Evolutionary conservation across 495 filamentous ascomycete genomes (phyloP).

Genomic region (Podospora fimiseda): DNA sequence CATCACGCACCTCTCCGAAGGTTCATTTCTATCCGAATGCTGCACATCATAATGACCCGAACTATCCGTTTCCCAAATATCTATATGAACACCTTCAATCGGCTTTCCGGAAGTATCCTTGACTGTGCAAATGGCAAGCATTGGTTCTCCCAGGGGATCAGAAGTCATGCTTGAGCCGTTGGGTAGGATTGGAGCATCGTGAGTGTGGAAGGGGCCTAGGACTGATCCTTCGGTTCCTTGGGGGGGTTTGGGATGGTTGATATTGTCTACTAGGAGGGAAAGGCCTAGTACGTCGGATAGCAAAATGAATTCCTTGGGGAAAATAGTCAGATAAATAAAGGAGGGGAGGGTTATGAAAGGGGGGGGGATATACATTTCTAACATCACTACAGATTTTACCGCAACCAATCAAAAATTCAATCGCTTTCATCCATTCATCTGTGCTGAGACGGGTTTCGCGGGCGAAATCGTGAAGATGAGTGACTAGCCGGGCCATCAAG

Average conservation of each 20-base stretch:
- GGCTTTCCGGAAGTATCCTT: slow-evolving; percentile 62
- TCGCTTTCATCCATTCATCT: slow-evolving; percentile 70
- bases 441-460: slow-evolving; percentile 73
- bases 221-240: slow-evolving; percentile 79
- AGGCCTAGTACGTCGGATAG: slow-evolving; percentile 88
- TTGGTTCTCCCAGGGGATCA: slow-evolving; percentile 62
- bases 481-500: slow-evolving; percentile 65
- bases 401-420: slow-evolving; percentile 64
- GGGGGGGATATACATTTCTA: slow-evolving; percentile 32
- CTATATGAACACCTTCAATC: slow-evolving; percentile 64
- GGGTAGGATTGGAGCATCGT: slow-evolving; percentile 64
- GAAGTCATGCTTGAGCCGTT: slow-evolving; percentile 65
- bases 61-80: slow-evolving; percentile 92
- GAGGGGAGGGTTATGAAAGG: neutral
- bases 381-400: slow-evolving; percentile 68
- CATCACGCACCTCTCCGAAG: slow-evolving; percentile 79
- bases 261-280: slow-evolving; percentile 80
- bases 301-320: slow-evolving; percentile 96
- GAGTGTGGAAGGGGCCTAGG: slow-evolving; percentile 88
- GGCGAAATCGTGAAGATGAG: slow-evolving; percentile 77
- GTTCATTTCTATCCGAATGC: slow-evolving; percentile 58
- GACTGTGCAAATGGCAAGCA: slow-evolving; percentile 72
- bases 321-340: neutral
- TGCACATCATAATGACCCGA: slow-evolving; percentile 89
- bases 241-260: slow-evolving; percentile 83